Percentiles rank a stretch among this genome's conserved stretches.
Evolutionary conservation across 2,329 filamentous ascomycete genomes (phyloP).

Genomic region (Ophiostoma himal-ulmi): DNA sequence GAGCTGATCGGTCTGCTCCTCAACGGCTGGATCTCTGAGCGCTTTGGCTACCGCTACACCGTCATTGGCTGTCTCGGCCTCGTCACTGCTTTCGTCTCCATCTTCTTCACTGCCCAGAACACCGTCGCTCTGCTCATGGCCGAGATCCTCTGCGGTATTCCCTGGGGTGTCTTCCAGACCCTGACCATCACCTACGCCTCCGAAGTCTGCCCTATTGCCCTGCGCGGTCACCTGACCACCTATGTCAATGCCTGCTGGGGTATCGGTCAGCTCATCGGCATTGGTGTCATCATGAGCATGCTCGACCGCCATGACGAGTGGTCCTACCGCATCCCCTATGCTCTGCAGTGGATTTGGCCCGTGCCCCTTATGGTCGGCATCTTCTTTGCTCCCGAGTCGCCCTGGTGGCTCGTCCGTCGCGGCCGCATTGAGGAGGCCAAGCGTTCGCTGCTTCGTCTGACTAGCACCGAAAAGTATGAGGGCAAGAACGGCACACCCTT

Average conservation of each 20-base stretch:
- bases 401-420: constrained; percentile 70
- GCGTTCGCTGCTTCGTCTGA: constrained; percentile 58
- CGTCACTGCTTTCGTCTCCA: constrained; percentile 53
- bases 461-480: constrained; percentile 38
- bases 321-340: constrained; percentile 63
- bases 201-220: constrained; percentile 66
- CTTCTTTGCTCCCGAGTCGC: constrained; percentile 62
- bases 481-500: constrained; percentile 57
- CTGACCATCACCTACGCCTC: constrained; percentile 59
- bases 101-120: constrained; percentile 60
- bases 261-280: constrained; percentile 66
- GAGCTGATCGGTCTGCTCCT: constrained; percentile 62
- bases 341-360: constrained; percentile 71
- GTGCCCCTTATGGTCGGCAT: constrained; percentile 61
- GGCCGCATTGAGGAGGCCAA: constrained; percentile 61
- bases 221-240: constrained; percentile 66
- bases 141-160: constrained; percentile 56
- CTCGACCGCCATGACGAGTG: constrained; percentile 55
- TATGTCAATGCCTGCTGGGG: constrained; percentile 76
- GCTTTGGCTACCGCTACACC: constrained; percentile 62
- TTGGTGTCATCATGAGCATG: constrained; percentile 67
- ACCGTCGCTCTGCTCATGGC: constrained; percentile 54
- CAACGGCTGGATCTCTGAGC: constrained; percentile 60
- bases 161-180: constrained; percentile 39
- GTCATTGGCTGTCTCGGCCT: constrained; percentile 53